Conservation (phyloP, 108 stramenopile species). For the Chaetoceros tenuissimus region DNA sequence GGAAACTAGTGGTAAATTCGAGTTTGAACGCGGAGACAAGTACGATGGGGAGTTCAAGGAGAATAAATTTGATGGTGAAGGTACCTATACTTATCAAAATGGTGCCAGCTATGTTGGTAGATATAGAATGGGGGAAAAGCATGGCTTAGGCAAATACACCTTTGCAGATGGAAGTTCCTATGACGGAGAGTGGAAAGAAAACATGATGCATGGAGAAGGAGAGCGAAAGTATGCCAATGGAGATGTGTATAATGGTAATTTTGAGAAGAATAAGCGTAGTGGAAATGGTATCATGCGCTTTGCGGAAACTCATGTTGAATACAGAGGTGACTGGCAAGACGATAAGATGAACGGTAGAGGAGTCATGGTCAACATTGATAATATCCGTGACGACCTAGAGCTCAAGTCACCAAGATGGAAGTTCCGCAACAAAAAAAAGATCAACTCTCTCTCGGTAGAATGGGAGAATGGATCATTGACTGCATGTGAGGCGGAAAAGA, state of each 20-base stretch:
- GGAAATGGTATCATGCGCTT: slow-evolving; percentile 15
- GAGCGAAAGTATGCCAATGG: not conserved
- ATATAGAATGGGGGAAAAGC: not conserved
- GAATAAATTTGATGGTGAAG: slow-evolving; percentile 4
- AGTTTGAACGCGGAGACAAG: not conserved
- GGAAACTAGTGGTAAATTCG: not conserved
- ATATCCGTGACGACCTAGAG: no score
- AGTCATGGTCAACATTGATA: not conserved
- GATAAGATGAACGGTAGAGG: not conserved
- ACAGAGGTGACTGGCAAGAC: not conserved
- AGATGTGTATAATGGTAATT: slow-evolving; percentile 11
- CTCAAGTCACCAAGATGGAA: no score
- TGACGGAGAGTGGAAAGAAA: not conserved
- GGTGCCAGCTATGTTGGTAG: not conserved
- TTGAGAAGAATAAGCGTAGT: slow-evolving; percentile 16
- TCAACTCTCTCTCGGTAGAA: no score
- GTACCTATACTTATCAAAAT: not conserved
- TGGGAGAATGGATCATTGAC: no score
- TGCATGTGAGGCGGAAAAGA: no score
- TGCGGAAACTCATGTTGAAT: no score
- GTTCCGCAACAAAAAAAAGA: no score
- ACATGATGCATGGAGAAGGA: not conserved
- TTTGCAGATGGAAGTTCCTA: not conserved
- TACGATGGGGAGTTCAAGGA: not conserved
- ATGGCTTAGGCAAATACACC: not conserved